Evolutionary conservation across 495 filamentous ascomycete species (phyloP).

Genomic region (Lophium mytilinum): DNA sequence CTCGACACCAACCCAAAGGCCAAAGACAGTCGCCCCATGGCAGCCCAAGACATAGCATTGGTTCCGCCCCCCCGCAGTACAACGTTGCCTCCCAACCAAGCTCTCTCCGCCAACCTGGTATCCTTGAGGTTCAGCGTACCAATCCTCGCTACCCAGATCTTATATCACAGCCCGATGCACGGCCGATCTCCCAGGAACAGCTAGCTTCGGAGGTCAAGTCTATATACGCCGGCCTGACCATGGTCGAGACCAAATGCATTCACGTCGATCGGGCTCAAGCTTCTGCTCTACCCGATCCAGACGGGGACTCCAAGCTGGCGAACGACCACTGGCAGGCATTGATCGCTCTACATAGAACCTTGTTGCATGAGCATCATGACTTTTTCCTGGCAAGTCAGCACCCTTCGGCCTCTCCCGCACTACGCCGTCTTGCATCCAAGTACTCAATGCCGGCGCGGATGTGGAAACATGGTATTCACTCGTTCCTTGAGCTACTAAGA

Average conservation of each 20-base stretch:
- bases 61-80: background rate
- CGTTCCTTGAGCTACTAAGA: constrained; percentile 65
- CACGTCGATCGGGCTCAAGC: constrained; percentile 53
- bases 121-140: constrained; percentile 16
- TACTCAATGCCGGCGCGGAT: constrained; percentile 77
- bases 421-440: constrained; percentile 54
- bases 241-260: constrained; percentile 74
- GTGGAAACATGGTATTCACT: constrained; percentile 79
- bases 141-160: constrained; percentile 19
- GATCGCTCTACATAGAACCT: constrained; percentile 61
- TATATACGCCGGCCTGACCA: constrained; percentile 68
- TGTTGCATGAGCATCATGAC: constrained; percentile 40
- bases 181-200: constrained; percentile 25
- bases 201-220: constrained; percentile 41
- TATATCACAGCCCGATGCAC: constrained; percentile 22
- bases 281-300: constrained; percentile 8
- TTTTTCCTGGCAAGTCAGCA: constrained; percentile 64
- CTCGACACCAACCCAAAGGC: background rate
- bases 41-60: background rate
- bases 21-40: constrained; percentile 5
- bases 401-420: constrained; percentile 51
- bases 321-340: constrained; percentile 64
- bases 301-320: constrained; percentile 38
- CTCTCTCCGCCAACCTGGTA: constrained; percentile 9
- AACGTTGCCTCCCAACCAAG: background rate